Percentiles rank a stretch among this genome's conserved stretches.
These are phyloP conservation scores for Lepidopterella palustris DNA, from an alignment of 495 filamentous ascomycete species.

Conservation along the genomic window DNA sequence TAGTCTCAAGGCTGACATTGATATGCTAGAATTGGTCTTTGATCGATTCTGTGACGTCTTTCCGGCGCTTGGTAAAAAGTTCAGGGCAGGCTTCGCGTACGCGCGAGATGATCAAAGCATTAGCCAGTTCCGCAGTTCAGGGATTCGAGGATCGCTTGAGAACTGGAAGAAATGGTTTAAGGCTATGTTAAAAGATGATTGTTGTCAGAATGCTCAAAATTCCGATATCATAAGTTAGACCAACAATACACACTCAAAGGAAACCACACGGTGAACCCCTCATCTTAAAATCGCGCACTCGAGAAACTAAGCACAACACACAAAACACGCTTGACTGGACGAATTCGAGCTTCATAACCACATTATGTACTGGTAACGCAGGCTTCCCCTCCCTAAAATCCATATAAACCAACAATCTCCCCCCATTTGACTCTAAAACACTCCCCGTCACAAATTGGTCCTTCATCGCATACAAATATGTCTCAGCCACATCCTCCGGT, in stretches of 20 bases:
- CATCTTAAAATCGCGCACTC: too few relatives aligned
- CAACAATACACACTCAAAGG: not conserved
- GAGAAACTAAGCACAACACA: too few relatives aligned
- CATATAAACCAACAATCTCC: slow-evolving; percentile 12
- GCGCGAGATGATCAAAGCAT: not conserved
- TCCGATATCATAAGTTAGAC: not conserved
- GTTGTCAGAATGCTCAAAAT: not conserved
- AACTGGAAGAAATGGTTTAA: too few relatives aligned
- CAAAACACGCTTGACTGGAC: too few relatives aligned
- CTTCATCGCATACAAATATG: slow-evolving; percentile 59
- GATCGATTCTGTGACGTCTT: slow-evolving; percentile 15
- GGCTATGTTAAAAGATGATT: too few relatives aligned
- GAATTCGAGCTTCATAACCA: not conserved
- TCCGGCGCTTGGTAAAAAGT: slow-evolving; percentile 11
- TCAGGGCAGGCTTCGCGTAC: slow-evolving; percentile 11
- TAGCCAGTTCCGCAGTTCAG: too few relatives aligned
- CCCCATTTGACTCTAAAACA: slow-evolving; percentile 15
- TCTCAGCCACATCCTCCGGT: slow-evolving; percentile 56
- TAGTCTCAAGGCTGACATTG: slow-evolving; percentile 12
- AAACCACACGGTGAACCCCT: too few relatives aligned
- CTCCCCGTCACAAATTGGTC: slow-evolving; percentile 50
- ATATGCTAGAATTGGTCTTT: slow-evolving; percentile 15
- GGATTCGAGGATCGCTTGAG: too few relatives aligned
- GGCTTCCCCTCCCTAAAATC: not conserved
- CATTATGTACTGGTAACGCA: not conserved